Percentiles rank a stretch among this genome's conserved stretches.
Evolutionary conservation across 2,329 filamentous ascomycete genomes (phyloP).

Genomic region (Arthroderma sp.): DNA sequence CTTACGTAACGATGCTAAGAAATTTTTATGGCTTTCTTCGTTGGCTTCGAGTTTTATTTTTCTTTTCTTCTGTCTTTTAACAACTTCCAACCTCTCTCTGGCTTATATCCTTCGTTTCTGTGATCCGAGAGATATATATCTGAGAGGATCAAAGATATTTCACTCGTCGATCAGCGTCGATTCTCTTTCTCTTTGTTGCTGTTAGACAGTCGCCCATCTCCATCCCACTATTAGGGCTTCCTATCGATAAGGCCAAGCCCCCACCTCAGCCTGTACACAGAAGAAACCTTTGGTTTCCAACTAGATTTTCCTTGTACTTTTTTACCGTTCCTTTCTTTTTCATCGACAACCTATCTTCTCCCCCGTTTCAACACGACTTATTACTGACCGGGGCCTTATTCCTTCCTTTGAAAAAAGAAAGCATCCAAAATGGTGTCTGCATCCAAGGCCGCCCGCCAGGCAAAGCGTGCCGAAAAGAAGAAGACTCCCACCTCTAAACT

Average conservation of each 20-base stretch:
- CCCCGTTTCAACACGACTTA: background rate
- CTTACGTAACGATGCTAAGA: background rate
- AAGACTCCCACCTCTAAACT: conserved; percentile 61
- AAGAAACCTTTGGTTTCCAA: conserved; percentile 2
- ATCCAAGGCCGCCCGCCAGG: conserved; percentile 55
- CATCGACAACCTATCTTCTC: background rate
- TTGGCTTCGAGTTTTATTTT: too few relatives aligned
- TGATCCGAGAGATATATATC: too few relatives aligned
- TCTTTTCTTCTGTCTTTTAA: too few relatives aligned
- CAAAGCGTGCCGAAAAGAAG: conserved; percentile 57
- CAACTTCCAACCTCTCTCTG: too few relatives aligned
- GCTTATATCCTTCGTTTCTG: too few relatives aligned
- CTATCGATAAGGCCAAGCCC: conserved; percentile 31
- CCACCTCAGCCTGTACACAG: conserved; percentile 8
- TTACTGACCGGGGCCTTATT: background rate
- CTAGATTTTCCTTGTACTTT: conserved; percentile 20
- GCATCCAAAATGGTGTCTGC: conserved; percentile 48
- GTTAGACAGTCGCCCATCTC: background rate
- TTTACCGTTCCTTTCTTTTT: conserved; percentile 7
- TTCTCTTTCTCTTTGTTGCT: too few relatives aligned
- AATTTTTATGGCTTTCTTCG: too few relatives aligned
- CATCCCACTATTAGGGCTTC: conserved; percentile 14
- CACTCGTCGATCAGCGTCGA: too few relatives aligned
- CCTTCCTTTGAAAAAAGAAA: background rate
- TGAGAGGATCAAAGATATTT: too few relatives aligned